Evolutionary conservation across 495 filamentous ascomycete species (phyloP).

Genomic region (Penicillium bovifimosum): DNA sequence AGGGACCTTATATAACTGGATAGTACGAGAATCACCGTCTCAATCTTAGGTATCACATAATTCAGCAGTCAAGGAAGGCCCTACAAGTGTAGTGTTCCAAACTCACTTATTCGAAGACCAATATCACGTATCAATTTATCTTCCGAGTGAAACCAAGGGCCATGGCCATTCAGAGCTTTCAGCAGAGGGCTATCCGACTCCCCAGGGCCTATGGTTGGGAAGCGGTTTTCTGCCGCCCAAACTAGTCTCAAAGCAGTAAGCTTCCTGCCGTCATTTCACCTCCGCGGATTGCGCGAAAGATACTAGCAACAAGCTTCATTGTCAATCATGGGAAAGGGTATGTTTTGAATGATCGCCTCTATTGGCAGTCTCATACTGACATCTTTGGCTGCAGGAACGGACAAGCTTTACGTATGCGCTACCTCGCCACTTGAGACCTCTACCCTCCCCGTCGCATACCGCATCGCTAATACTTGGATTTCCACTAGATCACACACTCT

Average conservation of each 20-base stretch:
- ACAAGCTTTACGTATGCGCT: constrained; percentile 67
- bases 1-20: too few relatives aligned
- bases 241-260: constrained; percentile 24
- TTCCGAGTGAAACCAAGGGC: too few relatives aligned
- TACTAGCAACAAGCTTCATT: not conserved
- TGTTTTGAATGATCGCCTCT: constrained; percentile 2
- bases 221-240: not conserved
- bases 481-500: constrained; percentile 73
- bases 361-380: constrained; percentile 5
- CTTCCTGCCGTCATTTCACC: constrained; percentile 4
- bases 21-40: too few relatives aligned
- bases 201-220: too few relatives aligned
- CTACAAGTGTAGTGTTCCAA: too few relatives aligned
- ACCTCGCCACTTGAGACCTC: not conserved
- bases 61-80: too few relatives aligned
- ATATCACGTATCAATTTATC: too few relatives aligned
- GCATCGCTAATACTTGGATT: constrained; percentile 16
- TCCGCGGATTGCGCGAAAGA: constrained; percentile 3
- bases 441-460: constrained; percentile 8
- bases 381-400: constrained; percentile 43
- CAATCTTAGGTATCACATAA: too few relatives aligned
- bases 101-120: too few relatives aligned
- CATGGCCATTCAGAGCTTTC: too few relatives aligned
- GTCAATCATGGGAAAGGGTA: constrained; percentile 54
- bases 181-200: too few relatives aligned